Percentiles rank a stretch among this genome's conserved stretches.
Evolutionary conservation across 768 basidiomycete species (phyloP).

Genomic region (Psilocybe cyanescens): DNA sequence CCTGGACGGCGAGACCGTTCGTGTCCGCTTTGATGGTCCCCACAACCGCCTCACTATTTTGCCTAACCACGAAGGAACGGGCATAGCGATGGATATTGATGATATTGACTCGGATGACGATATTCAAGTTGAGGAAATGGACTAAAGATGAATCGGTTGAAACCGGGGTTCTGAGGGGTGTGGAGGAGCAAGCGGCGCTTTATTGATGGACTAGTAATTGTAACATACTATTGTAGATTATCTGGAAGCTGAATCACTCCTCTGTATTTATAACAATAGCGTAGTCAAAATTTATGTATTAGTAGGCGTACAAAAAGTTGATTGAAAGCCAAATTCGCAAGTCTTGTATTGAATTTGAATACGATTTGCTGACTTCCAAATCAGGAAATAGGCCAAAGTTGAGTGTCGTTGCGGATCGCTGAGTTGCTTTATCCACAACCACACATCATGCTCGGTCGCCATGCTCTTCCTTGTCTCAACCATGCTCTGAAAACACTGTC

Average conservation of each 20-base stretch:
- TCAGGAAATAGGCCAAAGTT: conserved; percentile 4
- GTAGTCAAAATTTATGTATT: background rate
- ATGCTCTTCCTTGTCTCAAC: conserved; percentile 35
- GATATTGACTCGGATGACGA: conserved; percentile 54
- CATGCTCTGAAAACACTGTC: conserved; percentile 30
- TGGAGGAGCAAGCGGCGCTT: conserved; percentile 27
- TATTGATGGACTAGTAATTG: conserved; percentile 9
- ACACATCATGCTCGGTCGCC: conserved; percentile 43
- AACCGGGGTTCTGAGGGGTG: background rate
- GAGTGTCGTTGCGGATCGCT: background rate
- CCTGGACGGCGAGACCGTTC: conserved; percentile 78
- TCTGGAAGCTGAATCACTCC: background rate
- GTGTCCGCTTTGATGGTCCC: conserved; percentile 79
- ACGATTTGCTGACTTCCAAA: conserved; percentile 5
- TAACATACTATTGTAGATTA: background rate
- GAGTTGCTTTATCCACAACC: conserved; percentile 19
- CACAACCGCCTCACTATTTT: conserved; percentile 77
- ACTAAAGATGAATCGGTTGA: conserved; percentile 27
- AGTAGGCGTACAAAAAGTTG: background rate
- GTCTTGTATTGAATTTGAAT: background rate
- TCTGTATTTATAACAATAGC: background rate
- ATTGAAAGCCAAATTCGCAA: background rate
- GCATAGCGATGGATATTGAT: conserved; percentile 65
- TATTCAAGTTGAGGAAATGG: conserved; percentile 75
- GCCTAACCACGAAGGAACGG: conserved; percentile 78